These are phyloP conservation scores for Cryptococcus deneoformans DNA, from an alignment of 1,284 basidiomycete genomes.

Conservation along the genomic window DNA sequence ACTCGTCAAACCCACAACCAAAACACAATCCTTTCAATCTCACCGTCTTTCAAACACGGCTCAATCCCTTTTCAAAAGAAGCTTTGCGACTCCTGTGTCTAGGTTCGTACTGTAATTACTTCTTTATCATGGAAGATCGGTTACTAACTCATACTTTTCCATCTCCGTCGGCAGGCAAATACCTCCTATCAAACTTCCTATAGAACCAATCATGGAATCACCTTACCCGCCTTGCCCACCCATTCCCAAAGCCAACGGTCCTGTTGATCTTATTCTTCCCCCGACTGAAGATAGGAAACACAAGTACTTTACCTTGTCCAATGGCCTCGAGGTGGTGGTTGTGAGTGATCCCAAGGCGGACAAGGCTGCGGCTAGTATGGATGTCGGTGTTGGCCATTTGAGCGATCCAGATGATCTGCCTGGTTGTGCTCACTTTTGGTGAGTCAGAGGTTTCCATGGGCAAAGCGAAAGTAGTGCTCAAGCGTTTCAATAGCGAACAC, in stretches of 20 bases:
- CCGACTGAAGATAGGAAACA: slow-evolving; percentile 73
- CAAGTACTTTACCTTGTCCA: slow-evolving; percentile 76
- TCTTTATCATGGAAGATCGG: no score
- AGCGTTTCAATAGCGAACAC: slow-evolving; percentile 69
- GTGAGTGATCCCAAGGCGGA: slow-evolving; percentile 86
- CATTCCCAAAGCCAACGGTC: slow-evolving; percentile 36
- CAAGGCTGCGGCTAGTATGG: slow-evolving; percentile 92
- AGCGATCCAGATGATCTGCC: slow-evolving; percentile 76
- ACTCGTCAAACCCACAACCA: no score
- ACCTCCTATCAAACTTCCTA: slow-evolving; percentile 3
- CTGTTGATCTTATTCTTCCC: slow-evolving; percentile 58
- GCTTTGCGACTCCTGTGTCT: not conserved
- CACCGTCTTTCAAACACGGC: no score
- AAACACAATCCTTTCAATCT: no score
- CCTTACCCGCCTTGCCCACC: slow-evolving; percentile 36
- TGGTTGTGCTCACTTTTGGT: slow-evolving; percentile 51
- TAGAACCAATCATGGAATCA: slow-evolving; percentile 8
- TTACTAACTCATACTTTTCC: no score
- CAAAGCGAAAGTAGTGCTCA: slow-evolving; percentile 53
- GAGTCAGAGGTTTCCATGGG: slow-evolving; percentile 57
- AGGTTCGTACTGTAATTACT: no score
- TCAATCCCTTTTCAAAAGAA: not conserved
- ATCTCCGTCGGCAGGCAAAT: no score
- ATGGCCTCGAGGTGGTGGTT: slow-evolving; percentile 82
- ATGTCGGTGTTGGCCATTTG: slow-evolving; percentile 93